Conservation (phyloP, 2,329 filamentous ascomycete genomes). For the Fusarium abutilonis region DNA sequence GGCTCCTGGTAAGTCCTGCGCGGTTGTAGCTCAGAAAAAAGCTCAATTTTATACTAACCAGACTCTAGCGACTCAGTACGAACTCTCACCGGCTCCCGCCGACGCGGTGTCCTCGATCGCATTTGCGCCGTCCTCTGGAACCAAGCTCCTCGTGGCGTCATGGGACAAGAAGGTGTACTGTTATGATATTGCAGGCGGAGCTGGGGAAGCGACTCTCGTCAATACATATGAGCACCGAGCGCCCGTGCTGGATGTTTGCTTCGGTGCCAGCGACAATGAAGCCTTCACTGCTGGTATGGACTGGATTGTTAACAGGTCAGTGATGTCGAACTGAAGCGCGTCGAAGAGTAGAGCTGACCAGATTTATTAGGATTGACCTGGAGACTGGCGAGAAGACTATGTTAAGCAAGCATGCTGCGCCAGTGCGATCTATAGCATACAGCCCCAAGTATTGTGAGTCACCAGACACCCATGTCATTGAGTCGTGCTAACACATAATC, state of each 20-base stretch:
- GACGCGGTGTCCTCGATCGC: slow-evolving; percentile 88
- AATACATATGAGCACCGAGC: slow-evolving; percentile 82
- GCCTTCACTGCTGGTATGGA: slow-evolving; percentile 90
- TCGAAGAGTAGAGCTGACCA: slow-evolving; percentile 22
- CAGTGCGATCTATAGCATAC: slow-evolving; percentile 86
- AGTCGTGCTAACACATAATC: slow-evolving; percentile 27
- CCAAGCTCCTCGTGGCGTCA: slow-evolving; percentile 85
- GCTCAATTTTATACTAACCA: slow-evolving; percentile 30
- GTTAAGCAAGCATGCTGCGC: slow-evolving; percentile 79
- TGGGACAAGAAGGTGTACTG: slow-evolving; percentile 95
- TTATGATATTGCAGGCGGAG: slow-evolving; percentile 76
- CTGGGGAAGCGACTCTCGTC: slow-evolving; percentile 66
- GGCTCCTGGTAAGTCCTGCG: slow-evolving; percentile 54
- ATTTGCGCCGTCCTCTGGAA: slow-evolving; percentile 81
- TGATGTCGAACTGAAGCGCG: slow-evolving; percentile 6
- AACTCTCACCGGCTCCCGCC: slow-evolving; percentile 81
- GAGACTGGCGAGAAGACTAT: slow-evolving; percentile 76
- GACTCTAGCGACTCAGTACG: slow-evolving; percentile 74
- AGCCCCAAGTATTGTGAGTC: slow-evolving; percentile 73
- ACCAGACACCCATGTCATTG: neutral
- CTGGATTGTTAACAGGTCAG: slow-evolving; percentile 80
- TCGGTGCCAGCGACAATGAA: slow-evolving; percentile 82
- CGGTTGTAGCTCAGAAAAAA: neutral
- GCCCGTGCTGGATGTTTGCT: slow-evolving; percentile 91
- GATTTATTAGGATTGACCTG: slow-evolving; percentile 68